Base-by-base conservation (phyloP, 805 yeast genomes). In the Teunomyces cretensis region DNA sequence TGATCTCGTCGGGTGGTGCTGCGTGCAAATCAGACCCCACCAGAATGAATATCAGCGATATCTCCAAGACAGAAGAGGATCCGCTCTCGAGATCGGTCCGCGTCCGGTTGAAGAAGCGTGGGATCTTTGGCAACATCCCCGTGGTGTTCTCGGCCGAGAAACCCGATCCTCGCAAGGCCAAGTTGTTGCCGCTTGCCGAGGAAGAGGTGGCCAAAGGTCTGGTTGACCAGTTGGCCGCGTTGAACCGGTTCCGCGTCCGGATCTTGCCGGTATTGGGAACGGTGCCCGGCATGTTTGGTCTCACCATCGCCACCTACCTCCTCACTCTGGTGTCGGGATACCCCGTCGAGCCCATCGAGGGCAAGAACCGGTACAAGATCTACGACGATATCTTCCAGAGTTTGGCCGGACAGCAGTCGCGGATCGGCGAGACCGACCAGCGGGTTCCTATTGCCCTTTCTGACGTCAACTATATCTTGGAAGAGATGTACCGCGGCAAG, bases 11-110 rank as follows among this genome's bases (percentile, higher is more conserved):
- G 0, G 95, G 95, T 82, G 99, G 99, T 22, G 98, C 99, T 1
- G 96, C 97, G 4, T 86, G 96, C 55, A 94, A 94, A 64, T 85
- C 96, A 42, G 99, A 94, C 61, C 95, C 98, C 9, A 85, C 97
- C 2, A 75, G 98, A 57, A 80, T 94, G 46, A 87, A 89, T 60
- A 77, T 94, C 33, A 90, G 90, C 28, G 99, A 94, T 65, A 81
- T 94, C 43, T 83, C 95, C 28, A 80, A 79, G 42, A 88, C 99
- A 0, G 92, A 87, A 57, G 99, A 94, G 65, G 99, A 94, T 64
- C 94, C 97, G 6, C 72, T 94, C 47, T 88, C 97, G 11, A 79
- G 96, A 50, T 72, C 92, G 0, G 96, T 90, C 4, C 79, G 99
- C 61, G 78, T 96, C 55, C 79, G 90, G 56, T 75, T 94, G 55